Evolutionary conservation across 805 yeast genomes (phyloP), one percentile per base, ranked within the genome.

Genomic region (Citeromyces nyonsensis): DNA sequence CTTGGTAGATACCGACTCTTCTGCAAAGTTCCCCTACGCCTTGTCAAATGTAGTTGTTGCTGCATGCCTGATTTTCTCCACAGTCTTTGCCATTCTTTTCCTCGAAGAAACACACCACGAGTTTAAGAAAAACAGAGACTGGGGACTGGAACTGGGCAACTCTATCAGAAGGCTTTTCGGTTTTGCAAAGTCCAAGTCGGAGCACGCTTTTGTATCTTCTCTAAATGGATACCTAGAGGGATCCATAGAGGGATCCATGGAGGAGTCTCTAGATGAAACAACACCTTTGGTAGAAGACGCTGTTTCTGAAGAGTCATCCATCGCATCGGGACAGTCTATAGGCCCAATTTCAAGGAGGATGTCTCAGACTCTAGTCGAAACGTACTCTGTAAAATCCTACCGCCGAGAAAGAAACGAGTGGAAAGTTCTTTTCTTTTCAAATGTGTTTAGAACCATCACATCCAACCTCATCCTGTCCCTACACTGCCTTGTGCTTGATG

Each of bases 81-180:
- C 59, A 26, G 9, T 58, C 3, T 36, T 53, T 27, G 64, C 66
- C 3, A 41, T 63, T 30, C 51, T 71, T 29, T 69, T 69, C 38
- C 47, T 70, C 27, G 73, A 68, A 38, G 77, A 70, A 43, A 67
- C 75, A 3, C 71, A 66, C 40, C 60, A 54, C 10, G 43, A 46
- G 13, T 45, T 50, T 26, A 57, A 53, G 36, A 38, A 49, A 31
- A 49, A 56, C 32, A 54, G 52, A 34, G 76, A 71, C 43, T 37
- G 44, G 25, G 70, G 73, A 4, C 41, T 67, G 4, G 63, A 55
- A 15, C 15, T 57, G 9, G 74, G 74, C 22, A 70, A 66, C 38
- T 33, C 35, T 24, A 31, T 35, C 22, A 25, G 51, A 40, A 33
- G 45, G 39, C 8, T 39, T 34, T 26, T 40, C 26, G 36, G 57